A percentile compares a stretch with the other conserved stretches of the same genome.
phyloP scores from a whole-genome alignment of 1,284 basidiomycete species.

The Leccinum griseonigrum region DNA sequence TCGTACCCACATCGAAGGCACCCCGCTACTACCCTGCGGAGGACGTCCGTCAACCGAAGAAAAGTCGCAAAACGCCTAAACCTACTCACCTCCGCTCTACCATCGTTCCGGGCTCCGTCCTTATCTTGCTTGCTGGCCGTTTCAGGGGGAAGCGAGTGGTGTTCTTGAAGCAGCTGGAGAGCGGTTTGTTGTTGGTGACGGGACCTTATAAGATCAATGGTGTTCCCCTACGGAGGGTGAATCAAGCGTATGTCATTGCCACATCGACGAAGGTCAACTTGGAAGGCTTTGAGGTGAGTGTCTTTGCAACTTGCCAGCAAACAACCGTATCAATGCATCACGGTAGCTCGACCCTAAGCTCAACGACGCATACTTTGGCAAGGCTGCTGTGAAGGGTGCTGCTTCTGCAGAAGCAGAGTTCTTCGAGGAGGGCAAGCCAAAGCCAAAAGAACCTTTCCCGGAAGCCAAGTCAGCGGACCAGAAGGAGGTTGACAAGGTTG shows the following conservation, averaged over 20 bases:
- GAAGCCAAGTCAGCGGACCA: conserved; percentile 91
- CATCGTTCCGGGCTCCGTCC: conserved; percentile 93
- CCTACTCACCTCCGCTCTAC: conserved; percentile 78
- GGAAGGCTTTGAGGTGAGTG: conserved; percentile 64
- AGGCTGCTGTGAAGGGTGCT: conserved; percentile 68
- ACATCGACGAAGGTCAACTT: conserved; percentile 96
- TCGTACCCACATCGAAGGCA: conserved; percentile 85
- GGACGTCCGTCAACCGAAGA: conserved; percentile 89
- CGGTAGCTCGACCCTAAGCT: conserved; percentile 81
- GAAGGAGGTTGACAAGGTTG: conserved; percentile 85
- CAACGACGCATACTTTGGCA: conserved; percentile 95
- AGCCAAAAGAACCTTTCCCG: conserved; percentile 88
- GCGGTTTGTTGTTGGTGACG: conserved; percentile 92
- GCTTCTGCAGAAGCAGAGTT: conserved; percentile 92
- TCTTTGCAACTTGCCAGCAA: conserved; percentile 1
- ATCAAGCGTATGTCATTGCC: conserved; percentile 99
- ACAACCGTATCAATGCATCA: conserved; percentile 11
- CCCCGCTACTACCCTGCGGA: conserved; percentile 97
- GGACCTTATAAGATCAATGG: conserved; percentile 99
- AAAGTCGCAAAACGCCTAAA: conserved; percentile 84
- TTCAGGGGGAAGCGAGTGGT: conserved; percentile 99
- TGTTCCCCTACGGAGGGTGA: conserved; percentile 96
- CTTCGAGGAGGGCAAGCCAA: conserved; percentile 92
- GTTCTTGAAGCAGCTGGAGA: conserved; percentile 95
- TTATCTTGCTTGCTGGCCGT: conserved; percentile 97